Evolutionary conservation across 805 yeast species (phyloP).

Genomic region (Ogataea parapolymorpha): DNA sequence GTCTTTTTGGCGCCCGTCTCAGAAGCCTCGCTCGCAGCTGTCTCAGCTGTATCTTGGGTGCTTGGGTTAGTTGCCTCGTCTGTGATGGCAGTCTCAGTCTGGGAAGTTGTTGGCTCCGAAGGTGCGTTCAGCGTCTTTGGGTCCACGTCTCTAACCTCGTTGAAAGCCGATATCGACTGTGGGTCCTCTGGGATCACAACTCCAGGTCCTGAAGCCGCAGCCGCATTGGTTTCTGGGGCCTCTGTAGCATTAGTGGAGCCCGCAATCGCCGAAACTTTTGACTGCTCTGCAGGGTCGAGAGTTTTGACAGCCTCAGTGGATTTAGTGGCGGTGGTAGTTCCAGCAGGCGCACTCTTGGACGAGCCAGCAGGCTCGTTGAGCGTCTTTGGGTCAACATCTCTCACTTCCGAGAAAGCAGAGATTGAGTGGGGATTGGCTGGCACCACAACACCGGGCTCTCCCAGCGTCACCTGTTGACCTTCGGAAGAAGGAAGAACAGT

Average conservation of each 20-base stretch:
- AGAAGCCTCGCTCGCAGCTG: slow-evolving; percentile 12
- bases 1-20: slow-evolving; percentile 20
- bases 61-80: neutral
- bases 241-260: slow-evolving; percentile 43
- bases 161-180: slow-evolving; percentile 50
- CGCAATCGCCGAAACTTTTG: slow-evolving; percentile 36
- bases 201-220: slow-evolving; percentile 26
- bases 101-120: slow-evolving; percentile 11
- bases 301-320: slow-evolving; percentile 10
- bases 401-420: slow-evolving; percentile 58
- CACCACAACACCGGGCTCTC: slow-evolving; percentile 73
- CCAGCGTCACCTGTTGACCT: slow-evolving; percentile 43
- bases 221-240: neutral
- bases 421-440: slow-evolving; percentile 64
- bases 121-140: slow-evolving; percentile 55
- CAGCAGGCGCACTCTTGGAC: slow-evolving; percentile 2
- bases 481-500: slow-evolving; percentile 48
- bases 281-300: slow-evolving; percentile 28
- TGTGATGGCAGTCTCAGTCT: slow-evolving; percentile 1
- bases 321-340: slow-evolving; percentile 7
- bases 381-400: slow-evolving; percentile 55
- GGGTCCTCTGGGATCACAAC: slow-evolving; percentile 22
- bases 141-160: slow-evolving; percentile 52
- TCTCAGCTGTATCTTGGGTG: slow-evolving; percentile 12
- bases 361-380: slow-evolving; percentile 42